Evolutionary conservation across 257 asterid genomes (phyloP), one percentile per base, ranked within the genome.

Genomic region (Solanum sitiens): DNA sequence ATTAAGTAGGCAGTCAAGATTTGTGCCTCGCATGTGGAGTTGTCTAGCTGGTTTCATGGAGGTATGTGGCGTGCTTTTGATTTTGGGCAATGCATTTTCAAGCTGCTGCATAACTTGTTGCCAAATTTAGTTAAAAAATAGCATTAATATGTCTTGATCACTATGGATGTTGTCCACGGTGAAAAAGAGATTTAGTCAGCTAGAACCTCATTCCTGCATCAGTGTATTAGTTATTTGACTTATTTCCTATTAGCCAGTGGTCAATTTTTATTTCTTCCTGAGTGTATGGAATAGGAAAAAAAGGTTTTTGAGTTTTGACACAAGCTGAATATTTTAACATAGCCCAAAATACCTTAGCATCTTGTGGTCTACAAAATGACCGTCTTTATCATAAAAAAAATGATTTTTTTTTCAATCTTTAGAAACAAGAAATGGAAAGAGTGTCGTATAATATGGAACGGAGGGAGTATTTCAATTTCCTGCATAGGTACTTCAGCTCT

Each of bases 11-110:
- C 99, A 97, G 91, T 94, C 98, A 8, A 95, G 99, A 91, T 96
- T 91, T 91, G 99, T 97, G 67, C 99, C 99, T 2, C 98, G 99
- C 87, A 94, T 96, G 98, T 97, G 99, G 99, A 97, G 99, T 89
- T 97, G 99, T 90, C 94, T 97, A 83, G 99, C 99, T 90, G 99
- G 99, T 53, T 97, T 95, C 88, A 95, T 94, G 79, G 99, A 97
- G 98, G 99, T 94, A 82, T 91, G 89, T 77, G 20, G 83, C 23
- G 20, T 47, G 68, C 74, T 74, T 65, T 42, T 88, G 70, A 53
- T 65, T 61, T 83, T 39, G 23, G 32, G 18, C 87, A 21, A 40
- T 68, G 82, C 32, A n/a, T 67, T 67, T 67, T 44, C 39, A 3
- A 40, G 59, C 59, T 40, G 23, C 59, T n/a, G 42, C 63, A 13